Conservation (phyloP, 495 filamentous ascomycete species). For the Talaromyces trachyspermus region DNA sequence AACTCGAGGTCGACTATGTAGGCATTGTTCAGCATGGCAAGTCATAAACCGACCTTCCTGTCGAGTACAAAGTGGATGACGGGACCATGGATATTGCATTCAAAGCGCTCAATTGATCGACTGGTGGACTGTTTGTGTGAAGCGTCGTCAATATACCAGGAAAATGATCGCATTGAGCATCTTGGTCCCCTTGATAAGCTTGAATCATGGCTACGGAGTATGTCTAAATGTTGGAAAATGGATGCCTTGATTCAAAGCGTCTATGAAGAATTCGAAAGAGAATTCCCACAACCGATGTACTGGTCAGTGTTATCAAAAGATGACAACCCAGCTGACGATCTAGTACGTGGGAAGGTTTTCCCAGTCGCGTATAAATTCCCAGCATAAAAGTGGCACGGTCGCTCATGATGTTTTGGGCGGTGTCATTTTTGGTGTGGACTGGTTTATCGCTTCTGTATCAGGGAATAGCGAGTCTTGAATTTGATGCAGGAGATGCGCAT, state of each 20-base stretch:
- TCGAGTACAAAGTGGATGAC: slow-evolving; percentile 20
- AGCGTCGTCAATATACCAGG: slow-evolving; percentile 17
- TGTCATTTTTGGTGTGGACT: slow-evolving; percentile 18
- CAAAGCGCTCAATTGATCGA: slow-evolving; percentile 17
- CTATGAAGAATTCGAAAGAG: slow-evolving; percentile 15
- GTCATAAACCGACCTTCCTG: slow-evolving; percentile 18
- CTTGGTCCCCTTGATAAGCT: slow-evolving; percentile 8
- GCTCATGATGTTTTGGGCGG: slow-evolving; percentile 28
- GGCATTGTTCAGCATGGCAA: slow-evolving; percentile 14
- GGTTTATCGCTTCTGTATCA: slow-evolving; percentile 17
- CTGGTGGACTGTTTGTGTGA: slow-evolving; percentile 22
- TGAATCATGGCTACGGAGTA: slow-evolving; percentile 7
- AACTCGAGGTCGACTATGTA: background rate
- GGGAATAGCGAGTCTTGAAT: slow-evolving; percentile 2
- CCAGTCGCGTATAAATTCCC: slow-evolving; percentile 24
- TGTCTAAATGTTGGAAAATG: slow-evolving; percentile 18
- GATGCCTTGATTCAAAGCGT: slow-evolving; percentile 17
- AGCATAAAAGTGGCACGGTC: slow-evolving; percentile 18
- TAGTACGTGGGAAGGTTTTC: slow-evolving; percentile 15
- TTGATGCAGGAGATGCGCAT: background rate
- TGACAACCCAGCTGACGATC: slow-evolving; percentile 3
- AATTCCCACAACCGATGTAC: slow-evolving; percentile 17
- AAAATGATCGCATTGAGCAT: slow-evolving; percentile 10
- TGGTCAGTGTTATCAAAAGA: slow-evolving; percentile 20
- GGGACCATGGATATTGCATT: slow-evolving; percentile 16